phyloP scores from a whole-genome alignment of 192 early-diverging fungal genomes.

The Backusella psychrophila region DNA sequence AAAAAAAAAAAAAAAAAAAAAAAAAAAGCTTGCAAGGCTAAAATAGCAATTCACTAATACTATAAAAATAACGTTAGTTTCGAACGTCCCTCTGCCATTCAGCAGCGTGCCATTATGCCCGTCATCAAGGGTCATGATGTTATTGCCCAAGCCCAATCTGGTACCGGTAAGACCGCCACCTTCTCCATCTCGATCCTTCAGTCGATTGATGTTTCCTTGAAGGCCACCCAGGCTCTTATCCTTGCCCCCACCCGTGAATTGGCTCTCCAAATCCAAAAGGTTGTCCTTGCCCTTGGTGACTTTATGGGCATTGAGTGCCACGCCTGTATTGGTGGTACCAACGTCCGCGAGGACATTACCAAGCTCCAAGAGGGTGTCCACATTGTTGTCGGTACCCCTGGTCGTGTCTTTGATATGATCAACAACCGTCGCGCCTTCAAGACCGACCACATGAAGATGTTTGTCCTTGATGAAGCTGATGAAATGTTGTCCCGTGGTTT shows the following conservation, averaged over 20 bases:
- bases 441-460: constrained; percentile 90
- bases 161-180: constrained; percentile 99
- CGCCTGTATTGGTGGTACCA: constrained; percentile 97
- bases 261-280: constrained; percentile 97
- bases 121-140: constrained; percentile 96
- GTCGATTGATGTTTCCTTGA: constrained; percentile 74
- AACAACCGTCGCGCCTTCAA: constrained; percentile 80
- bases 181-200: constrained; percentile 99
- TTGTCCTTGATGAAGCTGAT: constrained; percentile 99
- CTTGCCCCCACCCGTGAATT: constrained; percentile 98
- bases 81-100: constrained; percentile 95
- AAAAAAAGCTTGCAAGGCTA: neutral
- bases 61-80: constrained; percentile 57
- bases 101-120: constrained; percentile 95
- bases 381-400: constrained; percentile 97
- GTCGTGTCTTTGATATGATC: constrained; percentile 99
- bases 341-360: constrained; percentile 85
- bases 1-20: too few species aligned
- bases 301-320: constrained; percentile 95
- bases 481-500: constrained; percentile 99
- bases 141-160: constrained; percentile 99
- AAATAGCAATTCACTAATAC: neutral
- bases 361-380: constrained; percentile 82
- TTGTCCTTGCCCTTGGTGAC: constrained; percentile 91
- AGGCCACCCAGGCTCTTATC: constrained; percentile 92